Conservation (phyloP, 2,329 filamentous ascomycete genomes). For the Colletotrichum caudatum region DNA sequence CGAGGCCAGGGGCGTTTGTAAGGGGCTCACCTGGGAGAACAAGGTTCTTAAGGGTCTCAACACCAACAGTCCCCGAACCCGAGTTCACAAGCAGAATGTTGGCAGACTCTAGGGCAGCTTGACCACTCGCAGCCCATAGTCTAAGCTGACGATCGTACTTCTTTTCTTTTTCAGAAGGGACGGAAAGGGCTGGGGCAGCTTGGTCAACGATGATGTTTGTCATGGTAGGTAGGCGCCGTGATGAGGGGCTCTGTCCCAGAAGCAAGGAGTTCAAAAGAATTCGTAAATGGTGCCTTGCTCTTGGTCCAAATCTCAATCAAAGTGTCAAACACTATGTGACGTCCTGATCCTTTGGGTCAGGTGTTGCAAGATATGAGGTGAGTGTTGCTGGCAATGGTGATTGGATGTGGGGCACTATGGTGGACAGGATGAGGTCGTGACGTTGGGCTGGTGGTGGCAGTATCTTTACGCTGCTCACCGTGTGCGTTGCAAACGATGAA, state of each 20-base stretch:
- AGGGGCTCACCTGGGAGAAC: conserved; percentile 78
- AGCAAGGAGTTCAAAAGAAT: background rate
- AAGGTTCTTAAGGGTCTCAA: conserved; percentile 97
- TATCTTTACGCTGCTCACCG: background rate
- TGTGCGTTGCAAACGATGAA: background rate
- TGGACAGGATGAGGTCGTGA: background rate
- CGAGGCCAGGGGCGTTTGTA: background rate
- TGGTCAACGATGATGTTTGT: conserved; percentile 59
- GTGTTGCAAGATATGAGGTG: background rate
- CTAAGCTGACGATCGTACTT: conserved; percentile 97
- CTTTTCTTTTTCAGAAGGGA: conserved; percentile 72
- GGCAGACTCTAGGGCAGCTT: conserved; percentile 89
- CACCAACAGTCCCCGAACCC: conserved; percentile 85
- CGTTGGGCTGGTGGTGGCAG: conserved; percentile 1
- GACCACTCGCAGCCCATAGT: conserved; percentile 93
- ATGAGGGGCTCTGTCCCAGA: background rate
- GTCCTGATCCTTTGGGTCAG: background rate
- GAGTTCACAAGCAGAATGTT: conserved; percentile 93
- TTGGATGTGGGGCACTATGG: conserved; percentile 2
- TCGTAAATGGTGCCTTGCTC: background rate
- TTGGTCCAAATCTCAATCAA: background rate
- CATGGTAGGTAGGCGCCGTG: conserved; percentile 48
- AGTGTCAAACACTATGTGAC: background rate
- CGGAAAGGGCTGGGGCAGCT: conserved; percentile 62
- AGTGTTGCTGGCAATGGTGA: background rate